These are phyloP conservation scores for Claviceps fusiformis DNA, from an alignment of 2,329 filamentous ascomycete species.

Conservation along the genomic window DNA sequence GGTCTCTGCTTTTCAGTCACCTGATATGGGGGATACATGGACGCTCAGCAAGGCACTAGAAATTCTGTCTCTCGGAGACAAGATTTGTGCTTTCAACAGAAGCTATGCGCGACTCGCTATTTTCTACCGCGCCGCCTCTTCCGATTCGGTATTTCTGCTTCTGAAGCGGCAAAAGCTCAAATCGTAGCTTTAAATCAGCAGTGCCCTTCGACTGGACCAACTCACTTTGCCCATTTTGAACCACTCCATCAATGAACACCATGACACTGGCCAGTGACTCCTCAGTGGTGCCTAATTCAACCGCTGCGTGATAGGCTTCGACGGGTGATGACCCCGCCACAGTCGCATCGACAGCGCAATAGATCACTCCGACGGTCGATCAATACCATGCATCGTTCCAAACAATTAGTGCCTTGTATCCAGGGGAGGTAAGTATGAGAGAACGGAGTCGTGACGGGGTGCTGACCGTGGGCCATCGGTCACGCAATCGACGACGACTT, in stretches of 20 bases:
- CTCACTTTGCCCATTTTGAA: not conserved
- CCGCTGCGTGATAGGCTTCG: not conserved
- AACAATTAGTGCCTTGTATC: not conserved
- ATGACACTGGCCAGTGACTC: no score
- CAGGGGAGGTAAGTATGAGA: not conserved
- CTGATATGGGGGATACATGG: no score
- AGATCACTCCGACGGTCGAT: not conserved
- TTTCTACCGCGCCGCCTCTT: no score
- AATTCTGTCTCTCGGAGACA: no score
- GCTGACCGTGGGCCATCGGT: not conserved
- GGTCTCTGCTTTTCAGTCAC: not conserved
- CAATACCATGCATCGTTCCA: not conserved
- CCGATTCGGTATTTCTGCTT: no score
- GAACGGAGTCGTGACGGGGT: not conserved
- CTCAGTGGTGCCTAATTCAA: not conserved
- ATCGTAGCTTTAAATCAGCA: not conserved
- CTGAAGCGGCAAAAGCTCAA: no score
- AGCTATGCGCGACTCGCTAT: no score
- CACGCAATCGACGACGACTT: constrained; percentile 2
- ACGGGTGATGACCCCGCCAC: not conserved
- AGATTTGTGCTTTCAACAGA: no score
- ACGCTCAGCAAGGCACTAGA: no score
- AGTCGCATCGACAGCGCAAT: not conserved
- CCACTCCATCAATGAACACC: not conserved
- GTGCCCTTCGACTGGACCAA: not conserved